Evolutionary conservation across 2,329 filamentous ascomycete species (phyloP), one percentile per base, ranked within the genome.

Genomic region (Botrytis byssoidea): DNA sequence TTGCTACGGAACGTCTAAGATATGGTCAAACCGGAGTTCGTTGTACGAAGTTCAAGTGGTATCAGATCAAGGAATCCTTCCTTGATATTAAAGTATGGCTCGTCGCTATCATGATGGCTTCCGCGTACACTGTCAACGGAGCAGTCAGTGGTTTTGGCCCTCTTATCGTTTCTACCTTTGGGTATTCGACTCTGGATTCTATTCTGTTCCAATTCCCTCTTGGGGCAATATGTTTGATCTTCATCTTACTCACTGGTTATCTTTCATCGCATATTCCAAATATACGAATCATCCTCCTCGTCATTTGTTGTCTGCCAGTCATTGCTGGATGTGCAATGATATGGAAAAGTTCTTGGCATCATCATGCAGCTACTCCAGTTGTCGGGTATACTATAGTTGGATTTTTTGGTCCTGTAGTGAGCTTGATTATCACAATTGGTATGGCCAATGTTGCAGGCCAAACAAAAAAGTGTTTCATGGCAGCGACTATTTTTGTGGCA

Each of bases 381-480:
- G 86, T 93, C 76, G 64, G 64, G 25, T 67, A 67, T 7, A 67
- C 64, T 4, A 51, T 67, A n/a, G 16, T 67, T n/a, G 64, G 64
- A 12, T 51, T 67, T 9, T 67, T 67, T 40, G 91, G 91, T 0
- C 89, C 88, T 0, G 91, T 92, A 0, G 91, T 92, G 0, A 90
- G 88, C 61, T 83, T 88, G n/a, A 86, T 87, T 4, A 88, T 90
- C 60, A 85, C 84, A 0, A 79, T 89, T 4, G 87, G 86, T 0
- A 88, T 88, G 85, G 88, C 88, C 18, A 94, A 94, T 76, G 91
- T 94, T 0, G 91, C 92, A 0, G 92, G 92, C 0, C 88, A 92
- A 37, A 94, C 92, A 0, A 94, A 94, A 83, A 94, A 94, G 84
- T 92, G 89, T 76, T 90, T 92, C 78, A 93, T 92, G 86, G 90